A percentile compares a stretch with the other conserved stretches of the same genome.
phyloP scores from a whole-genome alignment of 2,329 filamentous ascomycete species.

The Mycogone perniciosa region DNA sequence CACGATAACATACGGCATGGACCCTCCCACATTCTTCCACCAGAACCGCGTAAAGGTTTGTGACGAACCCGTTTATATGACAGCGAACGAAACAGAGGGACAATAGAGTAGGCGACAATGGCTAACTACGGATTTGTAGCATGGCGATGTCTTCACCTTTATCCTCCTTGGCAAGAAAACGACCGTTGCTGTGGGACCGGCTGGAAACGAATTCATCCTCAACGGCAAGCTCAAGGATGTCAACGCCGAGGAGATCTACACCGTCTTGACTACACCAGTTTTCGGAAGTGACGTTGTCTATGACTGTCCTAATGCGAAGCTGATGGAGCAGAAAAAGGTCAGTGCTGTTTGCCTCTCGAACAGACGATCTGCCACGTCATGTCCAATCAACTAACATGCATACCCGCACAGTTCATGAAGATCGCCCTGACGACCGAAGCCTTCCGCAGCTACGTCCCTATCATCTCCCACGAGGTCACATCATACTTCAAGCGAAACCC shows the following conservation, averaged over 20 bases:
- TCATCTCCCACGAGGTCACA: conserved; percentile 69
- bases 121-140: conserved; percentile 39
- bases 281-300: conserved; percentile 87
- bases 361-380: background rate
- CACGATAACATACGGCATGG: conserved; percentile 91
- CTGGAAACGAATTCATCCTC: conserved; percentile 85
- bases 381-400: conserved; percentile 10
- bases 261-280: conserved; percentile 62
- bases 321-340: conserved; percentile 96
- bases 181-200: conserved; percentile 74
- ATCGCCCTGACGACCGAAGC: conserved; percentile 69
- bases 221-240: conserved; percentile 88
- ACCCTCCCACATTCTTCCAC: conserved; percentile 83
- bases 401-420: conserved; percentile 61
- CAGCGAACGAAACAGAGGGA: background rate
- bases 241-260: conserved; percentile 86
- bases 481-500: conserved; percentile 64
- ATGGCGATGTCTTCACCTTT: conserved; percentile 87
- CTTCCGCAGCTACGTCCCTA: conserved; percentile 67
- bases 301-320: conserved; percentile 82
- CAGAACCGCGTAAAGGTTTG: conserved; percentile 67
- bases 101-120: background rate
- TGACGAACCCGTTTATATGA: conserved; percentile 5
- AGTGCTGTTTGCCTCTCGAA: conserved; percentile 13
- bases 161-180: conserved; percentile 83